phyloP scores from a whole-genome alignment of 768 basidiomycete species.

The Gymnopilus junonius region DNA sequence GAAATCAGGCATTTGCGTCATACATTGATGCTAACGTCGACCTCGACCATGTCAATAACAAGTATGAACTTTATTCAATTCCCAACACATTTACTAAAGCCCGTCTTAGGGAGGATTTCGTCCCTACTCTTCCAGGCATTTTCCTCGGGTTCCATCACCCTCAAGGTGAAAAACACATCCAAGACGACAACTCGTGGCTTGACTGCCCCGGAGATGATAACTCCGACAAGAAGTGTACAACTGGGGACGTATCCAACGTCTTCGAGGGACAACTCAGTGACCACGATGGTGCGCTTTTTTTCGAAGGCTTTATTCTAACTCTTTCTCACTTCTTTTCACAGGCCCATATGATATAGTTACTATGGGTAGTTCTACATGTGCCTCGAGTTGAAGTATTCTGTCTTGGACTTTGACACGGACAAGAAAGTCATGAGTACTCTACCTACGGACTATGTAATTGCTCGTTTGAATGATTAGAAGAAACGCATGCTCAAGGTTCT shows the following conservation, averaged over 20 bases:
- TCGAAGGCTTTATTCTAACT: neutral
- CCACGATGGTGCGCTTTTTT: constrained; percentile 46
- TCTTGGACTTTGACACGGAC: neutral
- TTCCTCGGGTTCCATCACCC: constrained; percentile 52
- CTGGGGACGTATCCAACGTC: constrained; percentile 57
- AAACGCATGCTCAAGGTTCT: too few relatives aligned
- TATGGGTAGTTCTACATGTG: constrained; percentile 27
- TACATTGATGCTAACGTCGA: constrained; percentile 51
- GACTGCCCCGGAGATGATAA: constrained; percentile 70
- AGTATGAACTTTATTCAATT: constrained; percentile 11
- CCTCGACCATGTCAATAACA: constrained; percentile 61
- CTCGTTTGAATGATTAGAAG: neutral
- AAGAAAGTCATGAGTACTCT: neutral
- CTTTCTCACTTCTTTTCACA: neutral
- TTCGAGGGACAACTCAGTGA: constrained; percentile 44
- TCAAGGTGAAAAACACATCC: constrained; percentile 44
- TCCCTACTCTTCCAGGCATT: constrained; percentile 44
- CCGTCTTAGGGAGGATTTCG: constrained; percentile 34
- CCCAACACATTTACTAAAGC: neutral
- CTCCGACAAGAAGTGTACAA: constrained; percentile 48
- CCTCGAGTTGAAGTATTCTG: neutral
- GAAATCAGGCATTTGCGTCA: constrained; percentile 59
- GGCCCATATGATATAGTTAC: constrained; percentile 35
- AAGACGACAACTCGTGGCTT: constrained; percentile 48
- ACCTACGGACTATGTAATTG: neutral